A percentile compares a stretch with the other conserved stretches of the same genome.
phyloP scores from a whole-genome alignment of 305 asterid genomes.

The Fraxinus xanthoxyloides region DNA sequence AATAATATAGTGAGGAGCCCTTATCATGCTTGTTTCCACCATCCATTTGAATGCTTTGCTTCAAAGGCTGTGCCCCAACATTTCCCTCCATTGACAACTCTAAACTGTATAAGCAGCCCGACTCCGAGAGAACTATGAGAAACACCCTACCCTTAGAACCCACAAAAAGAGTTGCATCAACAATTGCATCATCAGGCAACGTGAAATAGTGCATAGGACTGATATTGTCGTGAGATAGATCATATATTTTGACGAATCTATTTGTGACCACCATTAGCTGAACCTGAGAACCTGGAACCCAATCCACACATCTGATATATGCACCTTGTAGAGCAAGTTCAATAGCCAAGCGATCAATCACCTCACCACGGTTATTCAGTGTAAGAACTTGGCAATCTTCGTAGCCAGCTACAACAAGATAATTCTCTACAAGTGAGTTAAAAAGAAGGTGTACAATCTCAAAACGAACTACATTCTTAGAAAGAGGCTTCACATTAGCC shows the following conservation, averaged over 20 bases:
- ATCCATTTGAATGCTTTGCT: constrained; percentile 68
- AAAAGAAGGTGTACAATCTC: constrained; percentile 94
- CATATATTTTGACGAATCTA: constrained; percentile 89
- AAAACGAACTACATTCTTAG: constrained; percentile 92
- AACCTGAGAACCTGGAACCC: constrained; percentile 99
- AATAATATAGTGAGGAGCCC: constrained; percentile 81
- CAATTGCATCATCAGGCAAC: constrained; percentile 72
- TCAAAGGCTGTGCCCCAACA: constrained; percentile 83
- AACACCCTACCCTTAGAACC: constrained; percentile 80
- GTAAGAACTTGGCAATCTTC: constrained; percentile 99
- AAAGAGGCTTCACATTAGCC: constrained; percentile 97
- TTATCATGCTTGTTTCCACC: constrained; percentile 56
- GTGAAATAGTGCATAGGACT: constrained; percentile 95
- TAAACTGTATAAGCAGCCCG: constrained; percentile 79
- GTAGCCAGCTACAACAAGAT: constrained; percentile 97
- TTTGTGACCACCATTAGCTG: constrained; percentile 95
- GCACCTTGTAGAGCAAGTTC: constrained; percentile 99
- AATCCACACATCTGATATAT: constrained; percentile 80
- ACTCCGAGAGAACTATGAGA: constrained; percentile 79
- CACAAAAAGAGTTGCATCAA: constrained; percentile 78
- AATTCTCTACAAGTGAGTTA: constrained; percentile 78
- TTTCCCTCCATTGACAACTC: constrained; percentile 82
- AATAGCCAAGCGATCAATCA: constrained; percentile 90
- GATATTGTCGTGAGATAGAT: constrained; percentile 91
- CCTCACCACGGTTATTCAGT: constrained; percentile 95